phyloP scores from a whole-genome alignment of 2,329 filamentous ascomycete genomes.

The Ophiostoma himal-ulmi region DNA sequence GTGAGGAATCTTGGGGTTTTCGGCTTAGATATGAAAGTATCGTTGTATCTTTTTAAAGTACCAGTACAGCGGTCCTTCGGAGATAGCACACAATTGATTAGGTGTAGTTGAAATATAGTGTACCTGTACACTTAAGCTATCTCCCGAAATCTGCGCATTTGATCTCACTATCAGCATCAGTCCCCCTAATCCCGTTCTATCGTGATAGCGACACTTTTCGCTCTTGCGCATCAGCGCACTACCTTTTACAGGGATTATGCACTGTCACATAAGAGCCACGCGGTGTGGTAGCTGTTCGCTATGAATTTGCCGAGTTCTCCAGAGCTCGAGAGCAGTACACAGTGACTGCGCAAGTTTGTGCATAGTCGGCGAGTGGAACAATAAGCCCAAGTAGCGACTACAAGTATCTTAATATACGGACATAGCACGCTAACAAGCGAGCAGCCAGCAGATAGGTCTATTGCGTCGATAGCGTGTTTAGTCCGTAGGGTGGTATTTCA shows the following conservation, averaged over 20 bases:
- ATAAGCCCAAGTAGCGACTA: not conserved
- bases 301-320: not conserved
- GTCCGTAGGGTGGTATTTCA: not conserved
- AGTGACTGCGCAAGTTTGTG: not conserved
- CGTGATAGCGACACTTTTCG: not conserved
- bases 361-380: not conserved
- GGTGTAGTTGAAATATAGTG: not conserved
- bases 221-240: not conserved
- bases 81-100: not conserved
- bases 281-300: not conserved
- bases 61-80: not conserved
- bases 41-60: not conserved
- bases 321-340: not conserved
- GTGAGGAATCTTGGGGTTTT: not conserved
- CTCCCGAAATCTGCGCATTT: constrained; percentile 11
- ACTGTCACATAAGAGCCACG: not conserved
- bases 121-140: not conserved
- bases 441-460: too few relatives aligned
- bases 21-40: not conserved
- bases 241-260: not conserved
- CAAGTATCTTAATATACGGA: too few relatives aligned
- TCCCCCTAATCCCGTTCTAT: not conserved
- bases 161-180: constrained; percentile 3
- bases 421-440: not conserved
- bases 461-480: not conserved